Evolutionary conservation across 208 protist genomes (phyloP).

Genomic region (Trypanosoma mega): DNA sequence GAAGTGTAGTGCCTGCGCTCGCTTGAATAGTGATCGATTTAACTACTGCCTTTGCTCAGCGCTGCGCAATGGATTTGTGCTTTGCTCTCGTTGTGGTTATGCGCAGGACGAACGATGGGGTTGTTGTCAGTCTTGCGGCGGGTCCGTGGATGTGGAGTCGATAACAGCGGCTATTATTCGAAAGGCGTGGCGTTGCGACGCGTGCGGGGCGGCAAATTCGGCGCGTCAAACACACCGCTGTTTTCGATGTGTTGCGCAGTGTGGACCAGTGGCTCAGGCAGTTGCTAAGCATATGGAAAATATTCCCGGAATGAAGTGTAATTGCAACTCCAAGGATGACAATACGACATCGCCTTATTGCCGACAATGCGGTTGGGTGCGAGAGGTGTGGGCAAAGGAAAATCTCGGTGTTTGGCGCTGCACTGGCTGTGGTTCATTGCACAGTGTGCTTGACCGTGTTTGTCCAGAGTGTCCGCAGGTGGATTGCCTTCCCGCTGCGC

Average conservation of each 20-base stretch:
- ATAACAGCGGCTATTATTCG: conserved; percentile 46
- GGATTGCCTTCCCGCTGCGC: conserved; percentile 63
- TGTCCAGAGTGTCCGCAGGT: conserved; percentile 82
- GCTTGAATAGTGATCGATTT: conserved; percentile 86
- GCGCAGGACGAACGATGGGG: conserved; percentile 73
- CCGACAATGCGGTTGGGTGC: conserved; percentile 45
- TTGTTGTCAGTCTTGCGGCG: conserved; percentile 65
- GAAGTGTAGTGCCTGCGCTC: conserved; percentile 72
- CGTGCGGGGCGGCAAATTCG: conserved; percentile 62
- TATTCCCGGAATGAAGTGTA: neutral
- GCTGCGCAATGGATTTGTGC: conserved; percentile 69
- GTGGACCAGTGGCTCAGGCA: conserved; percentile 38
- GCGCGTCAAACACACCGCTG: conserved; percentile 66
- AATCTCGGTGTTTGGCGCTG: conserved; percentile 67
- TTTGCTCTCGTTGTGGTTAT: conserved; percentile 65
- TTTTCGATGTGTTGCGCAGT: conserved; percentile 55
- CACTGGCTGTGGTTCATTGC: conserved; percentile 54
- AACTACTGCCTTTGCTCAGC: conserved; percentile 89
- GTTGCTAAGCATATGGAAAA: neutral
- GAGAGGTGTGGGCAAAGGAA: conserved; percentile 37
- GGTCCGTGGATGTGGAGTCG: conserved; percentile 18
- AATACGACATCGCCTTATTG: conserved; percentile 64
- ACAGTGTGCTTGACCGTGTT: conserved; percentile 71
- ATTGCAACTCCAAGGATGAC: conserved; percentile 10
- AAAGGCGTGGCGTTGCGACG: conserved; percentile 58